Conservation (phyloP, 164 flowering plant species). For the Nymphaea colorata region DNA sequence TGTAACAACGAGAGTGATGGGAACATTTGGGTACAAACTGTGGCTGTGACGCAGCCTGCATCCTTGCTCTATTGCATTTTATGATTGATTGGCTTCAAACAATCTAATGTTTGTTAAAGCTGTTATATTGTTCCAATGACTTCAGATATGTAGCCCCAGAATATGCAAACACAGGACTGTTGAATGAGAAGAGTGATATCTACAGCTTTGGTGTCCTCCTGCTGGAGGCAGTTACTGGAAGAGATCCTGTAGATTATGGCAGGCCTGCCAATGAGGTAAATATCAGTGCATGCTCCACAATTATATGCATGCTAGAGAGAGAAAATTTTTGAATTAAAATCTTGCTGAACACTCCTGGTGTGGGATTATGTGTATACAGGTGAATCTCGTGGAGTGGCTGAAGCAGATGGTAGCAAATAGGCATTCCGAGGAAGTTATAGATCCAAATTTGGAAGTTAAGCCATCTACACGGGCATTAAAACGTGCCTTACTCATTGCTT, state of each 20-base stretch:
- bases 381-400: constrained; percentile 46
- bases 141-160: constrained; percentile 52
- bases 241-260: constrained; percentile 44
- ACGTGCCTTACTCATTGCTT: constrained; percentile 32
- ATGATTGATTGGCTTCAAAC: not conserved
- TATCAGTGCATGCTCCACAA: not conserved
- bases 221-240: constrained; percentile 29
- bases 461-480: constrained; percentile 28
- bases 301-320: not conserved
- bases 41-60: not conserved
- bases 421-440: constrained; percentile 33
- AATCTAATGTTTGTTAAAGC: not conserved
- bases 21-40: constrained; percentile 11
- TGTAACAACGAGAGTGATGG: constrained; percentile 39
- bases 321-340: not conserved
- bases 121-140: not conserved
- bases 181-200: constrained; percentile 37
- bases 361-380: constrained; percentile 14
- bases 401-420: constrained; percentile 33
- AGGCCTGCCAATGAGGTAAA: constrained; percentile 35
- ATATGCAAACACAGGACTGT: constrained; percentile 39
- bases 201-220: too few relatives aligned
- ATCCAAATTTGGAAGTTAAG: constrained; percentile 23
- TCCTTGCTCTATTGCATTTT: not conserved
- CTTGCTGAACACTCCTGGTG: not conserved